Conservation (phyloP, 108 stramenopile genomes). For the Fistulifera solaris region DNA sequence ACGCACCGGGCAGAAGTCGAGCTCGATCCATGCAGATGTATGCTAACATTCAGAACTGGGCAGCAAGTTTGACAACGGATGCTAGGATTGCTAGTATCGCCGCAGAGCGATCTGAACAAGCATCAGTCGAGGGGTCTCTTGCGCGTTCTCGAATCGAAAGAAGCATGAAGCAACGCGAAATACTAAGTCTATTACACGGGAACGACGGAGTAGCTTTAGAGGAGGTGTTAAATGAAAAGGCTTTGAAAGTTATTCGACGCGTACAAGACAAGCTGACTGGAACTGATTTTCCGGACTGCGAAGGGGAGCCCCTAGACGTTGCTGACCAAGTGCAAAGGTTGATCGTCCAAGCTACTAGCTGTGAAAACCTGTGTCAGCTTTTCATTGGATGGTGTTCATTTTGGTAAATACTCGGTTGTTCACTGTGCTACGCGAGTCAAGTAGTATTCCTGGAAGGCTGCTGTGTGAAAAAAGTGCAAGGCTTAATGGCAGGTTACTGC, state of each 20-base stretch:
- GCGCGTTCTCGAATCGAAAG: slow-evolving; percentile 57
- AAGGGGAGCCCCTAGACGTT: slow-evolving; percentile 71
- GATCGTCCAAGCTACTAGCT: slow-evolving; percentile 91
- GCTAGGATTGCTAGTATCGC: slow-evolving; percentile 60
- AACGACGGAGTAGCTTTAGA: slow-evolving; percentile 48
- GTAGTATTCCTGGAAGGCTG: too few species aligned
- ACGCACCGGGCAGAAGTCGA: not conserved
- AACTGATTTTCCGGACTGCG: slow-evolving; percentile 80
- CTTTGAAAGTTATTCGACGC: slow-evolving; percentile 90
- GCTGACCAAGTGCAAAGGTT: slow-evolving; percentile 94
- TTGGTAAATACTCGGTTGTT: slow-evolving; percentile 13
- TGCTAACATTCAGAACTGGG: slow-evolving; percentile 55
- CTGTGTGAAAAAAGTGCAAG: too few species aligned
- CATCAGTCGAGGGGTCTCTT: slow-evolving; percentile 36
- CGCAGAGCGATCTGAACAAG: slow-evolving; percentile 29
- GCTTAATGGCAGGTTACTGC: too few species aligned
- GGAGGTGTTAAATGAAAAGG: slow-evolving; percentile 90
- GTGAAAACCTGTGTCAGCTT: slow-evolving; percentile 90
- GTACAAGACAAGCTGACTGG: slow-evolving; percentile 97
- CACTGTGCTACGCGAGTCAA: too few species aligned
- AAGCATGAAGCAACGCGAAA: slow-evolving; percentile 61
- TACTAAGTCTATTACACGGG: slow-evolving; percentile 47
- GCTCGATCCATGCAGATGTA: slow-evolving; percentile 49
- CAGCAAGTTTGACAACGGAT: slow-evolving; percentile 53
- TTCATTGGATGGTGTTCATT: slow-evolving; percentile 98